Evolutionary conservation across 2,329 filamentous ascomycete species (phyloP).

Genomic region (Zarea fungicola): DNA sequence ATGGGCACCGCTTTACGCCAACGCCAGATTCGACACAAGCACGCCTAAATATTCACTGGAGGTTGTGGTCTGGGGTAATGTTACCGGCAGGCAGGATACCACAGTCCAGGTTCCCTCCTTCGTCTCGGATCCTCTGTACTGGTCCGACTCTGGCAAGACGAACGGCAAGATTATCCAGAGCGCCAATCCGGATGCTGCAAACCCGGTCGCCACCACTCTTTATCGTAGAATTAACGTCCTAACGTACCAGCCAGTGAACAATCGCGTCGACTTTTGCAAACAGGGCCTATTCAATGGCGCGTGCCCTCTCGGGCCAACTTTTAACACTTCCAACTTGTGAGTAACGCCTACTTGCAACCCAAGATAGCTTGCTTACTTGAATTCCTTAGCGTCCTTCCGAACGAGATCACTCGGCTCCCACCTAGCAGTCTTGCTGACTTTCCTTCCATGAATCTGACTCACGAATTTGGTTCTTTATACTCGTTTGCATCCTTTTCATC

Average conservation of each 20-base stretch:
- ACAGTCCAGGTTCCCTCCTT: slow-evolving; percentile 52
- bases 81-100: slow-evolving; percentile 63
- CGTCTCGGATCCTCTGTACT: slow-evolving; percentile 41
- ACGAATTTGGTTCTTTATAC: slow-evolving; percentile 77
- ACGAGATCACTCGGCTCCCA: slow-evolving; percentile 45
- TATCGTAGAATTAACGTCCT: slow-evolving; percentile 67
- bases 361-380: slow-evolving; percentile 15
- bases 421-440: slow-evolving; percentile 38
- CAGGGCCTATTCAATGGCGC: slow-evolving; percentile 50
- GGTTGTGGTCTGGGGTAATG: slow-evolving; percentile 85
- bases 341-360: slow-evolving; percentile 15
- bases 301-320: slow-evolving; percentile 74
- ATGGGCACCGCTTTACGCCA: slow-evolving; percentile 70
- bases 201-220: slow-evolving; percentile 66
- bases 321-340: slow-evolving; percentile 43
- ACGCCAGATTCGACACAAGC: slow-evolving; percentile 65
- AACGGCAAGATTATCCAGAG: slow-evolving; percentile 72
- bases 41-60: slow-evolving; percentile 60
- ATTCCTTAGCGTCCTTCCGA: slow-evolving; percentile 30
- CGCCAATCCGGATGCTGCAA: slow-evolving; percentile 19
- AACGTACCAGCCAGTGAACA: slow-evolving; percentile 65
- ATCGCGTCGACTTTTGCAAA: slow-evolving; percentile 60
- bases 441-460: slow-evolving; percentile 67
- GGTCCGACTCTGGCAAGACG: slow-evolving; percentile 55
- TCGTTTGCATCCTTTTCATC: slow-evolving; percentile 77